These are phyloP conservation scores for Symbiotaphrina buchneri DNA, from an alignment of 495 filamentous ascomycete genomes.

Conservation along the genomic window DNA sequence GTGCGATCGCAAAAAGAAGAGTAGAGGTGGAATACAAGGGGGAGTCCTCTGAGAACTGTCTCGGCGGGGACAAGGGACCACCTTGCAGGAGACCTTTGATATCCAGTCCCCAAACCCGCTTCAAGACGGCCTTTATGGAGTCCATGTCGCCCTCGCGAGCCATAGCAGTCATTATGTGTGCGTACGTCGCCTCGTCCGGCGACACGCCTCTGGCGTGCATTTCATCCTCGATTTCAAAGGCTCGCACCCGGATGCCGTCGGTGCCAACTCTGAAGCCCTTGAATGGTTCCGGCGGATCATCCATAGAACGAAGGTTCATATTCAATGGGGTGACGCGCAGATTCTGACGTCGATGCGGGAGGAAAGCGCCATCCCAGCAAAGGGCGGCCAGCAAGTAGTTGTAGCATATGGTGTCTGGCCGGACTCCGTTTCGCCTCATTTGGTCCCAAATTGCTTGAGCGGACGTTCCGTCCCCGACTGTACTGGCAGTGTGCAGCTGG, in stretches of 20 bases:
- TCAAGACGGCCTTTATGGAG: conserved; percentile 23
- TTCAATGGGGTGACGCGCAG: conserved; percentile 18
- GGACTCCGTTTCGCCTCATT: conserved; percentile 16
- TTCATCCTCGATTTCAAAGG: conserved; percentile 16
- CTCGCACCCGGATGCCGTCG: conserved; percentile 9
- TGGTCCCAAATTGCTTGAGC: conserved; percentile 28
- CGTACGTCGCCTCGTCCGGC: conserved; percentile 30
- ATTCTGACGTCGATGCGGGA: conserved; percentile 15
- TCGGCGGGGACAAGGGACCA: conserved; percentile 8
- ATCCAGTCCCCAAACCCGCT: conserved; percentile 34
- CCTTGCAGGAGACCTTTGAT: conserved; percentile 16
- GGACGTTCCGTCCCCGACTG: conserved; percentile 19
- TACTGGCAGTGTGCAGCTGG: conserved; percentile 28
- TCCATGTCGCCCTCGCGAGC: conserved; percentile 27
- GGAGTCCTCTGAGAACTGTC: conserved; percentile 18
- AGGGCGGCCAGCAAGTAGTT: conserved; percentile 29
- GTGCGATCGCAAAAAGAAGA: conserved; percentile 33
- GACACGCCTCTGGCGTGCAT: conserved; percentile 23
- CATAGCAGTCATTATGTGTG: conserved; percentile 29
- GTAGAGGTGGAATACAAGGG: conserved; percentile 27
- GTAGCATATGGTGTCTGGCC: conserved; percentile 29
- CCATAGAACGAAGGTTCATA: conserved; percentile 2
- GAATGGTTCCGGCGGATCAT: conserved; percentile 1
- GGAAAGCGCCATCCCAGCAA: conserved; percentile 18
- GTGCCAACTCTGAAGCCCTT: conserved; percentile 5